Evolutionary conservation across 352 stramenopile species (phyloP), one percentile per base, ranked within the genome.

Genomic region (Elongisporangium prolatum): DNA sequence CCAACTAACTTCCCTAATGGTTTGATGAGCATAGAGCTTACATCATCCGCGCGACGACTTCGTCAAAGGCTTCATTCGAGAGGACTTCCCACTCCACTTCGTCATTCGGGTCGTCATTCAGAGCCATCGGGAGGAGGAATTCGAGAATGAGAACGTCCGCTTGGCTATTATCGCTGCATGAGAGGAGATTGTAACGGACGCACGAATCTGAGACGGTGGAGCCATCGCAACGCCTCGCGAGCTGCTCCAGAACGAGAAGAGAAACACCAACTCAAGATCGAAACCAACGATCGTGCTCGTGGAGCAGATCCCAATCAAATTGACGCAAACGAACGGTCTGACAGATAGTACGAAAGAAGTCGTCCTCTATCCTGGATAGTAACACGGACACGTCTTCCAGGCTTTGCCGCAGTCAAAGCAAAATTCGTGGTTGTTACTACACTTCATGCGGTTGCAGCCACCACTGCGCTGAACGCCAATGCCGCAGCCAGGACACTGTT

Each of bases 401-500:
- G 70, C 54, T 0, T 7, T 37, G 0, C 24, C 65, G 38, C 84
- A 90, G 2, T 37, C 11, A 25, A 66, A 89, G 66, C 84, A 93
- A 48, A 93, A 93, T 5, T 74, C 48, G 55, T 93, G 84, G 54
- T 68, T 58, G n/a, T 78, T 77, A 40, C 71, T 63, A 57, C 84
- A 93, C 21, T 7, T 56, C 60, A 93, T 84, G 21, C 57, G 64
- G 56, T 81, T 81, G 65, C 80, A 93, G n/a, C 84, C 84, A 0
- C 3, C 16, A 20, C 62, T 60, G 40, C 68, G 74, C 34, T 87
- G 65, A 37, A 91, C 79, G 5, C 84, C 84, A 5, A 93, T 61
- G 34, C 80, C 84, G 63, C 84, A 93, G 28, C 67, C 67, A 44
- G 84, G 84, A 56, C 84, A 91, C 58, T 93, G 84, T n/a, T 76